Conservation (phyloP, 2,329 filamentous ascomycete genomes). For the Paracoccidioides brasiliensis region DNA sequence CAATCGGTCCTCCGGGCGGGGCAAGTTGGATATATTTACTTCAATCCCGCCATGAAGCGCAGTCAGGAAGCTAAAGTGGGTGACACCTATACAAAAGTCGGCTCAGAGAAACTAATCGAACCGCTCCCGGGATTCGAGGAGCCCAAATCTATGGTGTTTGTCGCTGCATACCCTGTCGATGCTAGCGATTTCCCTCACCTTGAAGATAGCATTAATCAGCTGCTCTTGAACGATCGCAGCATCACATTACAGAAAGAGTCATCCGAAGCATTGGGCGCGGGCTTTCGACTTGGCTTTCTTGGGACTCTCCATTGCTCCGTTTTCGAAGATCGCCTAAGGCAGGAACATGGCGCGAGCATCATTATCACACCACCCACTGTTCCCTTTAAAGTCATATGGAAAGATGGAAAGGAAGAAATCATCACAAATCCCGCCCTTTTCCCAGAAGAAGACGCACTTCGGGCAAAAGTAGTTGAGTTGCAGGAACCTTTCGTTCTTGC, state of each 20-base stretch:
- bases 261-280: constrained; percentile 82
- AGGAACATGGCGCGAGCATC: constrained; percentile 87
- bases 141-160: constrained; percentile 97
- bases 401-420: constrained; percentile 61
- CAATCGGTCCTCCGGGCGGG: constrained; percentile 72
- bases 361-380: constrained; percentile 96
- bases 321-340: constrained; percentile 85
- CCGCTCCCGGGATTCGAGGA: constrained; percentile 88
- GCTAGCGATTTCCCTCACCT: constrained; percentile 75
- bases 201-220: constrained; percentile 86
- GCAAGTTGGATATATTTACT: constrained; percentile 91
- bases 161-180: constrained; percentile 89
- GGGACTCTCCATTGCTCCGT: constrained; percentile 99
- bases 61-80: constrained; percentile 93
- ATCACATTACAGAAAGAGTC: constrained; percentile 90
- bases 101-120: constrained; percentile 61
- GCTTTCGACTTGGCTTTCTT: constrained; percentile 86
- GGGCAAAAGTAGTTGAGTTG: constrained; percentile 45
- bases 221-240: constrained; percentile 87
- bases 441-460: constrained; percentile 53
- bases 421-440: constrained; percentile 82
- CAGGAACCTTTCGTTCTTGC: constrained; percentile 65
- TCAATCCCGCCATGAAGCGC: constrained; percentile 96
- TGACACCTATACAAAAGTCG: constrained; percentile 81
- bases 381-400: constrained; percentile 73